These are phyloP conservation scores for Periconia digitata DNA, from an alignment of 2,329 filamentous ascomycete genomes.

Conservation along the genomic window DNA sequence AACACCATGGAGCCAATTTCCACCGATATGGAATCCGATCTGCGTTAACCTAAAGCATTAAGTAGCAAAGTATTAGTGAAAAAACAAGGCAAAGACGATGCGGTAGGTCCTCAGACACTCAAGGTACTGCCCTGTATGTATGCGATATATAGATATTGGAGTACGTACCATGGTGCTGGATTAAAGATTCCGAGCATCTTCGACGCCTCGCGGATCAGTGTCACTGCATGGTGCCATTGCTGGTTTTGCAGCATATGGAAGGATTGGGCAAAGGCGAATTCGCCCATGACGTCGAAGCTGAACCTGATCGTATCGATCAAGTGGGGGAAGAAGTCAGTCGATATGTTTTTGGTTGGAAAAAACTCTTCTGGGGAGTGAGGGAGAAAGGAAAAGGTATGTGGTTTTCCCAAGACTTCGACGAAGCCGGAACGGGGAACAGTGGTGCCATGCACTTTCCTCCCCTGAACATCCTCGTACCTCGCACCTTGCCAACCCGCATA, in stretches of 20 bases:
- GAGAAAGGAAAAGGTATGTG: not conserved
- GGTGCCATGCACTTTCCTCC: too few relatives aligned
- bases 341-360: not conserved
- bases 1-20: not conserved
- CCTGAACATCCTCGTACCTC: not conserved
- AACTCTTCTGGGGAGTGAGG: conserved; percentile 9
- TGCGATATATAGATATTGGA: conserved; percentile 1
- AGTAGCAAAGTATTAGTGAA: too few relatives aligned
- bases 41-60: too few relatives aligned
- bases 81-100: too few relatives aligned
- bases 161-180: conserved; percentile 5
- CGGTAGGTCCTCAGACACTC: too few relatives aligned
- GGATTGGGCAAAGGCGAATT: conserved; percentile 38
- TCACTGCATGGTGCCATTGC: conserved; percentile 7
- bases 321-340: not conserved
- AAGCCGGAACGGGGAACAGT: too few relatives aligned
- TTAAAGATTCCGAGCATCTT: conserved; percentile 4
- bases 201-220: not conserved
- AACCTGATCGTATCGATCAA: conserved; percentile 16
- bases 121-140: too few relatives aligned
- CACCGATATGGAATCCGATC: not conserved
- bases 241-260: conserved; percentile 31
- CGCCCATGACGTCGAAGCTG: conserved; percentile 49
- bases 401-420: not conserved
- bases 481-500: too few relatives aligned